Percentiles rank a stretch among this genome's conserved stretches.
These are phyloP conservation scores for Larix sibirica DNA, from an alignment of 83 land plant species.

Conservation along the genomic window DNA sequence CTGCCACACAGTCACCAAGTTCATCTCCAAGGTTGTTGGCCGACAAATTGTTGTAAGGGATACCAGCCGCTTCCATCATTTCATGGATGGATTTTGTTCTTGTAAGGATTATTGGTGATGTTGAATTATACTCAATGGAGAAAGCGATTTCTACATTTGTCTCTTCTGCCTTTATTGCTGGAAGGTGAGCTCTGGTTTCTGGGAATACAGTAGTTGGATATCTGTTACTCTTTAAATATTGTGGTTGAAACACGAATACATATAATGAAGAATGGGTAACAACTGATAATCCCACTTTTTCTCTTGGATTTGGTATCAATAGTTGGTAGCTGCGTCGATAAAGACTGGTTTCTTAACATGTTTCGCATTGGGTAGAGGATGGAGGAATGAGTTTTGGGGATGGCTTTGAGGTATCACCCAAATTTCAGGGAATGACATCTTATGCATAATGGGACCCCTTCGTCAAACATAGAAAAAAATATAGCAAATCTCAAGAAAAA, in stretches of 20 bases:
- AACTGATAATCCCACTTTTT: not conserved
- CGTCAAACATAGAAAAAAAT: too few relatives aligned
- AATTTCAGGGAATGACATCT: too few relatives aligned
- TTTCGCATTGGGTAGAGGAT: too few relatives aligned
- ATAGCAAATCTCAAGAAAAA: too few relatives aligned
- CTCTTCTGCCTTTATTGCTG: not conserved
- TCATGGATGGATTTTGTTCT: slow-evolving; percentile 8
- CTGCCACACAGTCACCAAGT: slow-evolving; percentile 9
- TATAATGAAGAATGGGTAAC: not conserved
- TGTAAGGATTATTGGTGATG: slow-evolving; percentile 11
- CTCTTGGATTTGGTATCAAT: not conserved
- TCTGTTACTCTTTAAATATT: not conserved
- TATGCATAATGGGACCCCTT: too few relatives aligned
- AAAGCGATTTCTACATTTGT: not conserved
- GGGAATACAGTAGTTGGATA: not conserved
- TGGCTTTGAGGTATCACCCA: too few relatives aligned
- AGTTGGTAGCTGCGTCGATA: not conserved
- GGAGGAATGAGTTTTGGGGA: too few relatives aligned
- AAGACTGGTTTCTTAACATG: too few relatives aligned
- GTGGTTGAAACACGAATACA: not conserved
- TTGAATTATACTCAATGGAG: not conserved
- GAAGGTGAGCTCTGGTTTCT: not conserved
- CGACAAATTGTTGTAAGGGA: not conserved
- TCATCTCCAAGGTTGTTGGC: not conserved
- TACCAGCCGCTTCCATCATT: not conserved